Base-by-base conservation (phyloP, 441 rosid genomes). In the Melastoma candidum region DNA sequence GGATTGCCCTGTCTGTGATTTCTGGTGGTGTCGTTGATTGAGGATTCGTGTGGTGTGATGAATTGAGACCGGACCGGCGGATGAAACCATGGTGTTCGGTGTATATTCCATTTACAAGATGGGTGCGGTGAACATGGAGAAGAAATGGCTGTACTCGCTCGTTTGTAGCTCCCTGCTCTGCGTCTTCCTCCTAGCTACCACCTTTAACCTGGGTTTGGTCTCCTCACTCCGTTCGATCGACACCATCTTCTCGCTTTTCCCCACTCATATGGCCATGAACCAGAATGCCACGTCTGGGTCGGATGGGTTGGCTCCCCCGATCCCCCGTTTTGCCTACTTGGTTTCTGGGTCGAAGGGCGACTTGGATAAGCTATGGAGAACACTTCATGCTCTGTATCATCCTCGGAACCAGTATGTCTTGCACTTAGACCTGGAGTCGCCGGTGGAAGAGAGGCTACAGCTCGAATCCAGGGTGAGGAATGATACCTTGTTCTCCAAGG, bases 291-390 rank as follows among this genome's bases (percentile, higher is more conserved):
- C 74, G 4, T 61, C 59, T 17, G 85, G 68, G 63, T 95, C 77
- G 22, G 22, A 17, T 3, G 95, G 86, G 65, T 61, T 63, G 45
- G 65, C 57, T 51, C 70, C 76, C 7, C 60, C 61, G 49, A 59
- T 76, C 56, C 97, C 99, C 0, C 79, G 87, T 44, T 83, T 93
- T 47, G 99, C 97, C 0, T 93, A 93, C 73, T 82, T 93, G 68
- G 74, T 93, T 65, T 83, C 96, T 8, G 97, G 99, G 54, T 89
- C 97, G 11, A 86, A 80, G 69, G 97, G 97, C 29, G 99, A 93
- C 51, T 63, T 81, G 47, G 87, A 84, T 8, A 93, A 86, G 82
- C 96, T 93, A 43, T 86, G 96, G 96, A 81, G 97, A 56, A 82
- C 88, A 50, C 96, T 89, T 52, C 81, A 78, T 44, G 95, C 94